Percentiles rank a stretch among this genome's conserved stretches.
Evolutionary conservation across 202 grass and related monocot species (phyloP).

Genomic region (Eragrostis tef): DNA sequence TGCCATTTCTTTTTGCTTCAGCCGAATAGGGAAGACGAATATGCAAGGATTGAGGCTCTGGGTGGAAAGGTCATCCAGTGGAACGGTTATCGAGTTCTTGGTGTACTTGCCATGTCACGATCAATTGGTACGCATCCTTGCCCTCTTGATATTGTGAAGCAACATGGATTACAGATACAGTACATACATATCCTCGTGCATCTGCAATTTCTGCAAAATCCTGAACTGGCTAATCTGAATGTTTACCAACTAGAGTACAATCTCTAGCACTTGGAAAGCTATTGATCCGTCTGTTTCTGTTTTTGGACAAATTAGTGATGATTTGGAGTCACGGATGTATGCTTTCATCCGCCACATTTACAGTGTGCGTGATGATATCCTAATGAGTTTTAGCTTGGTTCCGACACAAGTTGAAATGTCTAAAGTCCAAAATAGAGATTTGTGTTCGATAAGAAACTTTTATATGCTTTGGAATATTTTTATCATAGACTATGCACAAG

Average conservation of each 20-base stretch:
- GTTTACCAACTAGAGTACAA: background rate
- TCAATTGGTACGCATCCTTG: constrained; percentile 63
- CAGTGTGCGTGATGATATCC: background rate
- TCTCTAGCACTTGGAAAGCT: background rate
- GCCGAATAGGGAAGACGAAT: constrained; percentile 91
- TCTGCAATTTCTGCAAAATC: background rate
- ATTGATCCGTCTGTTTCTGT: background rate
- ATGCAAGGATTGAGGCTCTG: constrained; percentile 70
- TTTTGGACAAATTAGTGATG: background rate
- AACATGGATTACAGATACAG: background rate
- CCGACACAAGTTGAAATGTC: background rate
- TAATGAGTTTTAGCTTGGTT: background rate
- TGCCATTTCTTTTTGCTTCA: constrained; percentile 31
- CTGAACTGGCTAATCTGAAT: background rate
- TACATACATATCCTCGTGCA: background rate
- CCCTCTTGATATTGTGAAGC: background rate
- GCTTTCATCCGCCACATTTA: background rate
- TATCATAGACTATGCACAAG: background rate
- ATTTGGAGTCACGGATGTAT: background rate
- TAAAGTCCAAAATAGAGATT: background rate
- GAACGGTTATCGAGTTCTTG: constrained; percentile 85
- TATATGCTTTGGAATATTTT: background rate
- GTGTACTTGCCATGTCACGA: constrained; percentile 93
- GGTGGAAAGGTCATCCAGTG: constrained; percentile 92
- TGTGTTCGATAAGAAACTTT: background rate